A percentile compares a stretch with the other conserved stretches of the same genome.
These are phyloP conservation scores for Mycena latifolia DNA, from an alignment of 768 basidiomycete species.

Conservation along the genomic window DNA sequence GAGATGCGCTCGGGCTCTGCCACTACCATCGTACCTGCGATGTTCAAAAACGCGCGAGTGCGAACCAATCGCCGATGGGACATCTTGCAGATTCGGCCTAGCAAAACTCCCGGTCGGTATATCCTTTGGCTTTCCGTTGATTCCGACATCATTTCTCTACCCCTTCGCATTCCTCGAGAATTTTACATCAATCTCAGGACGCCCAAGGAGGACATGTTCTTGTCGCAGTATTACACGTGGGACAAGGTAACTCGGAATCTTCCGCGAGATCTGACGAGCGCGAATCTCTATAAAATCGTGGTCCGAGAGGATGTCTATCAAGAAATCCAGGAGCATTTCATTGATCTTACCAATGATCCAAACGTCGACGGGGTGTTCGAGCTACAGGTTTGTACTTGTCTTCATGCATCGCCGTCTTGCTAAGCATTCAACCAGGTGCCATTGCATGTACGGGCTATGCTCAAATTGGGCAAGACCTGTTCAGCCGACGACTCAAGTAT, in stretches of 20 bases:
- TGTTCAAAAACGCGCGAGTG: conserved; percentile 76
- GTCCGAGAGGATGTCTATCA: conserved; percentile 89
- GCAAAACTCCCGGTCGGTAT: conserved; percentile 83
- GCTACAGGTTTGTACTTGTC: conserved; percentile 72
- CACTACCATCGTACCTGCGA: conserved; percentile 68
- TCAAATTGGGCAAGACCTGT: conserved; percentile 90
- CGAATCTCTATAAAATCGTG: conserved; percentile 84
- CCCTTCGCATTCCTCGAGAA: conserved; percentile 88
- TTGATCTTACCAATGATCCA: conserved; percentile 92
- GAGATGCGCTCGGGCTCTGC: conserved; percentile 59
- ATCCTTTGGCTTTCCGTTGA: conserved; percentile 91
- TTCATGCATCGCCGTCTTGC: background rate
- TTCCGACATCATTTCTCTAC: conserved; percentile 80
- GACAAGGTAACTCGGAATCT: conserved; percentile 83
- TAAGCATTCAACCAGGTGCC: conserved; percentile 70
- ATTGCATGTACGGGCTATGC: conserved; percentile 81
- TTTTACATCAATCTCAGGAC: conserved; percentile 94
- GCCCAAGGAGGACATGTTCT: conserved; percentile 75
- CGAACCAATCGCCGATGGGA: conserved; percentile 87
- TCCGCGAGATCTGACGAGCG: conserved; percentile 82
- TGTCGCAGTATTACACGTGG: conserved; percentile 72
- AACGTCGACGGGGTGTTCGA: conserved; percentile 97
- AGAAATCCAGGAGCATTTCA: conserved; percentile 90
- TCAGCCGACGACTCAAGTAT: conserved; percentile 70
- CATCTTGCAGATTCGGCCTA: conserved; percentile 89